These are phyloP conservation scores for Naematelia encephala DNA, from an alignment of 768 basidiomycete genomes.

Conservation along the genomic window DNA sequence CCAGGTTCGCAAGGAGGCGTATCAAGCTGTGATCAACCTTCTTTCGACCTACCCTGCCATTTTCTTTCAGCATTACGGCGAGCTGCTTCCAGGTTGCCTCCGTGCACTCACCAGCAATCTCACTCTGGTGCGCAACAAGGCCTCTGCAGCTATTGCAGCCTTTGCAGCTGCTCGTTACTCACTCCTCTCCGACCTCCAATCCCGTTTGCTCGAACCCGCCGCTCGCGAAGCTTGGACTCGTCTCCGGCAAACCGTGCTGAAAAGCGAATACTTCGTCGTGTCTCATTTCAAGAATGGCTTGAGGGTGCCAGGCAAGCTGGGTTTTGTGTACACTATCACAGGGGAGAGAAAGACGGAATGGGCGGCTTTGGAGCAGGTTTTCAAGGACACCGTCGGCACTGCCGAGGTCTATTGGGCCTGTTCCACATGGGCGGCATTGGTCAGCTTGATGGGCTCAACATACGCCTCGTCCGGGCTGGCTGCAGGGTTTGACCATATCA, in stretches of 20 bases:
- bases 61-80: constrained; percentile 37
- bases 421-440: constrained; percentile 40
- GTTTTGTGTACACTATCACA: constrained; percentile 16
- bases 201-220: constrained; percentile 8
- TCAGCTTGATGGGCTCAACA: constrained; percentile 40
- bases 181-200: constrained; percentile 14
- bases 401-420: constrained; percentile 46
- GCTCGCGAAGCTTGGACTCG: constrained; percentile 24
- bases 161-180: constrained; percentile 34
- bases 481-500: constrained; percentile 35
- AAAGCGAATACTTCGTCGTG: constrained; percentile 25
- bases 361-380: constrained; percentile 20
- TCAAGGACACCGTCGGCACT: constrained; percentile 36
- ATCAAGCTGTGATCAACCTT: constrained; percentile 33
- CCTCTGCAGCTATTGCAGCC: constrained; percentile 29
- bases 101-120: constrained; percentile 15
- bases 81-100: constrained; percentile 34
- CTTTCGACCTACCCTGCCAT: constrained; percentile 37
- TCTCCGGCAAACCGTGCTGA: constrained; percentile 13
- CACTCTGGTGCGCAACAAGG: constrained; percentile 29
- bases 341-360: constrained; percentile 39
- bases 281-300: constrained; percentile 20
- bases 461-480: constrained; percentile 36
- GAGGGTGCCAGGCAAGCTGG: constrained; percentile 14
- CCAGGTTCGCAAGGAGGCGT: constrained; percentile 36